Percentiles rank a stretch among this genome's conserved stretches.
These are phyloP conservation scores for Rhodotorula graminis DNA, from an alignment of 768 basidiomycete genomes.

Conservation along the genomic window DNA sequence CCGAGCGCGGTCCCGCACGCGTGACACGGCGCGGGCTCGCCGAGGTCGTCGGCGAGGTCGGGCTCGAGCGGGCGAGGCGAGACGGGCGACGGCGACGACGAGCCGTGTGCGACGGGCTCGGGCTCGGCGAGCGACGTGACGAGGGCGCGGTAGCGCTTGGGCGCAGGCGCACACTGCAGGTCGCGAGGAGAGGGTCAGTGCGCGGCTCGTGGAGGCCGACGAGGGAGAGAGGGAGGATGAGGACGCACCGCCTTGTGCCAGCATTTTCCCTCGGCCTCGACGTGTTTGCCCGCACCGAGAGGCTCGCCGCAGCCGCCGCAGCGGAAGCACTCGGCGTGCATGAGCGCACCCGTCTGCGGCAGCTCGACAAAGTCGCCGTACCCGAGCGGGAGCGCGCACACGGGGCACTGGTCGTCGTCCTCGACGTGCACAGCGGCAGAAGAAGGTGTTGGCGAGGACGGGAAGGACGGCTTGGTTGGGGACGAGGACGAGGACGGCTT, in stretches of 20 bases:
- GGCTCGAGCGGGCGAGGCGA: neutral
- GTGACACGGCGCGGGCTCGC: neutral
- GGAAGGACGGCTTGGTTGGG: neutral
- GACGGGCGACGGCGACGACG: too few relatives aligned
- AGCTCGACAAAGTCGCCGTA: constrained; percentile 32
- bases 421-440: neutral
- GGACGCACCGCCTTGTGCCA: constrained; percentile 15
- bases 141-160: constrained; percentile 14
- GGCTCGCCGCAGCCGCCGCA: constrained; percentile 20
- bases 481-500: neutral
- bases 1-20: constrained; percentile 9
- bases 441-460: neutral
- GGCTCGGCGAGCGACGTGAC: constrained; percentile 28
- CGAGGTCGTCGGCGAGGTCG: neutral
- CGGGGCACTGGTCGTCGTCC: constrained; percentile 8
- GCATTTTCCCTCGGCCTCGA: constrained; percentile 12
- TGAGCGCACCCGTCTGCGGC: neutral
- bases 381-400: constrained; percentile 11
- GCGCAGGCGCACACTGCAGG: constrained; percentile 23
- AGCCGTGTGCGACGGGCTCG: neutral
- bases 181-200: neutral
- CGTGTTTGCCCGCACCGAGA: constrained; percentile 13
- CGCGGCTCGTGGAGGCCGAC: too few relatives aligned
- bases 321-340: constrained; percentile 27
- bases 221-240: neutral